Conservation (phyloP, 139 green algal genomes). For the Chlorella sp. region DNA sequence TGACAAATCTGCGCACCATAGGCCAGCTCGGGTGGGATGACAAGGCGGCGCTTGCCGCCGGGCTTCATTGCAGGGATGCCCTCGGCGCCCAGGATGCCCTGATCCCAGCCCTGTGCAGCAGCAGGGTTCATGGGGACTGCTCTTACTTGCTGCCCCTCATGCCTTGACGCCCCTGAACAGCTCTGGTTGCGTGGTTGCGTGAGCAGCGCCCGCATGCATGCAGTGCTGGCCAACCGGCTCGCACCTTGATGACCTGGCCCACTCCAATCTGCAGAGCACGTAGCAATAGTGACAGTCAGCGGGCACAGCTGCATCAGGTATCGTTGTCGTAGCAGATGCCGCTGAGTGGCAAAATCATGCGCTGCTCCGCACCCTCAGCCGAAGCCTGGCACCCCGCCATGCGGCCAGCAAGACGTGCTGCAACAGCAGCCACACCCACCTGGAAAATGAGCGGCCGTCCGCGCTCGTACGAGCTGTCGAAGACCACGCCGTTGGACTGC, state of each 20-base stretch:
- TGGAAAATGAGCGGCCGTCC: constrained; percentile 82
- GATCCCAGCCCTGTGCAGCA: constrained; percentile 74
- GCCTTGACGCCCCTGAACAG: too few species aligned
- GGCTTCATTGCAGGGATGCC: constrained; percentile 91
- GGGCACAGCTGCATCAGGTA: too few species aligned
- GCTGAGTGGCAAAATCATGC: too few species aligned
- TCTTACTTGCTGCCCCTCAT: too few species aligned
- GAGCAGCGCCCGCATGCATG: too few species aligned
- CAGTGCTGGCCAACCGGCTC: too few species aligned
- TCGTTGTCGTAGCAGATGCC: too few species aligned
- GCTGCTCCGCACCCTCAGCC: not conserved
- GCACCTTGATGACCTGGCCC: constrained; percentile 69
- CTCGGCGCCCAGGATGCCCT: constrained; percentile 82
- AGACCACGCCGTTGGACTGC: constrained; percentile 73
- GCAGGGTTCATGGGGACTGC: too few species aligned
- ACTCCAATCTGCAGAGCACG: constrained; percentile 63
- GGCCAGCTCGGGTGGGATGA: constrained; percentile 60
- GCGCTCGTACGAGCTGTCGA: constrained; percentile 87
- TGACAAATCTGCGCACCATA: too few species aligned
- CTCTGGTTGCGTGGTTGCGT: too few species aligned
- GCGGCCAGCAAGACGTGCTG: too few species aligned
- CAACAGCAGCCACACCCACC: constrained; percentile 32
- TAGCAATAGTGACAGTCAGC: not conserved
- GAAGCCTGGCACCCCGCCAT: too few species aligned
- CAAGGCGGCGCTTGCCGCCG: constrained; percentile 70